Conservation (phyloP, 768 basidiomycete genomes). For the Trametes maxima region DNA sequence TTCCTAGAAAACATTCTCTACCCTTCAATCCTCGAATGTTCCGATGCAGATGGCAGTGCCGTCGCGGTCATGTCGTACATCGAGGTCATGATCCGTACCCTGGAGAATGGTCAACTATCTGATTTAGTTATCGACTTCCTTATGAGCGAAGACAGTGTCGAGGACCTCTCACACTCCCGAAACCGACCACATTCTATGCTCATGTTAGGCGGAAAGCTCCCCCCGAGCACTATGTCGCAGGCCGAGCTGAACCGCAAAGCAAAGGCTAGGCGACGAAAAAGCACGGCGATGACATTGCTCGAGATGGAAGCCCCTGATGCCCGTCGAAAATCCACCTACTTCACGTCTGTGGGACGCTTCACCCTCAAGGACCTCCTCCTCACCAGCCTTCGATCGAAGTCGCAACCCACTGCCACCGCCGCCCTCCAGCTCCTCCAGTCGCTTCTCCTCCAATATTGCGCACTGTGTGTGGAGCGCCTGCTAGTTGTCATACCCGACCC, state of each 20-base stretch:
- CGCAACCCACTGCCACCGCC: constrained; percentile 66
- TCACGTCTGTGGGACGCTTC: constrained; percentile 85
- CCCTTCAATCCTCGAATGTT: constrained; percentile 91
- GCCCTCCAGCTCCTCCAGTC: constrained; percentile 83
- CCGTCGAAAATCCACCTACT: constrained; percentile 74
- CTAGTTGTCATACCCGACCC: constrained; percentile 71
- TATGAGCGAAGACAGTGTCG: constrained; percentile 76
- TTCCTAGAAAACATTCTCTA: constrained; percentile 94
- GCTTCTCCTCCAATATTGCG: constrained; percentile 70
- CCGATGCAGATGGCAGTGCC: constrained; percentile 90
- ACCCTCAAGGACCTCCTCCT: constrained; percentile 88
- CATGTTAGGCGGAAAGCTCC: constrained; percentile 40
- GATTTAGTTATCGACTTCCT: constrained; percentile 78
- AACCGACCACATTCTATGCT: constrained; percentile 44
- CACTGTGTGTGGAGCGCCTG: constrained; percentile 63
- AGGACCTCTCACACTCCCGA: constrained; percentile 55
- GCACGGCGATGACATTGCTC: constrained; percentile 88
- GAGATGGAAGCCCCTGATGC: constrained; percentile 82
- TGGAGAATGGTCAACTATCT: constrained; percentile 67
- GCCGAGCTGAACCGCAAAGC: constrained; percentile 41
- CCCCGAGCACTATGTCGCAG: constrained; percentile 36
- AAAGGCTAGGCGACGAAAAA: constrained; percentile 67
- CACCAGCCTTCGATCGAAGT: constrained; percentile 72
- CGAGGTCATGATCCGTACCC: constrained; percentile 80
- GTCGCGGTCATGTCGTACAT: constrained; percentile 96